Evolutionary conservation across 2,329 filamentous ascomycete genomes (phyloP).

Genomic region (Hymenoscyphus fructigenus): DNA sequence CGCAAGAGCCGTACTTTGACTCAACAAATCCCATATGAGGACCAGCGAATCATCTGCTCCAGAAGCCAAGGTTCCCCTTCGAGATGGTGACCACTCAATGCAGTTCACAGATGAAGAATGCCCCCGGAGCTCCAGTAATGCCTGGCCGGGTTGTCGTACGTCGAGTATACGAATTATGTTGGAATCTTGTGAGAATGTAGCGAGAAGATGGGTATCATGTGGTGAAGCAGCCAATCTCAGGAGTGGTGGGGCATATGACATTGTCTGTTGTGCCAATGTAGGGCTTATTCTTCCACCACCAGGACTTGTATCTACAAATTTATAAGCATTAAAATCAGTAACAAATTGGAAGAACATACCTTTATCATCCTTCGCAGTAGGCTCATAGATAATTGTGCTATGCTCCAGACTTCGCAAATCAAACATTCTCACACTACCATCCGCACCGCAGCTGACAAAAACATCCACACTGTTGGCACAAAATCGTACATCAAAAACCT

Average conservation of each 20-base stretch:
- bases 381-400: constrained; percentile 98
- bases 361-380: constrained; percentile 78
- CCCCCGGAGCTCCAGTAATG: constrained; percentile 86
- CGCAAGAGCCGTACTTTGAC: constrained; percentile 41
- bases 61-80: constrained; percentile 84
- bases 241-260: constrained; percentile 73
- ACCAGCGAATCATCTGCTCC: constrained; percentile 92
- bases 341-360: constrained; percentile 47
- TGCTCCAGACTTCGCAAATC: constrained; percentile 94
- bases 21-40: constrained; percentile 89
- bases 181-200: constrained; percentile 95
- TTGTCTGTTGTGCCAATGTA: constrained; percentile 73
- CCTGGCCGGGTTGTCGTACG: constrained; percentile 92
- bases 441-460: constrained; percentile 95
- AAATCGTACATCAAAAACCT: constrained; percentile 97
- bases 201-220: constrained; percentile 90
- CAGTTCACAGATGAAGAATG: constrained; percentile 85
- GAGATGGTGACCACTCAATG: constrained; percentile 90
- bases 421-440: constrained; percentile 98
- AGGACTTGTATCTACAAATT: constrained; percentile 47
- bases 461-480: constrained; percentile 98
- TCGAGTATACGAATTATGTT: constrained; percentile 92
- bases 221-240: constrained; percentile 85
- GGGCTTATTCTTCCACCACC: constrained; percentile 65
- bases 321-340: constrained; percentile 17